Conservation (phyloP, 2,329 filamentous ascomycete genomes). For the Rutstroemia sp. region DNA sequence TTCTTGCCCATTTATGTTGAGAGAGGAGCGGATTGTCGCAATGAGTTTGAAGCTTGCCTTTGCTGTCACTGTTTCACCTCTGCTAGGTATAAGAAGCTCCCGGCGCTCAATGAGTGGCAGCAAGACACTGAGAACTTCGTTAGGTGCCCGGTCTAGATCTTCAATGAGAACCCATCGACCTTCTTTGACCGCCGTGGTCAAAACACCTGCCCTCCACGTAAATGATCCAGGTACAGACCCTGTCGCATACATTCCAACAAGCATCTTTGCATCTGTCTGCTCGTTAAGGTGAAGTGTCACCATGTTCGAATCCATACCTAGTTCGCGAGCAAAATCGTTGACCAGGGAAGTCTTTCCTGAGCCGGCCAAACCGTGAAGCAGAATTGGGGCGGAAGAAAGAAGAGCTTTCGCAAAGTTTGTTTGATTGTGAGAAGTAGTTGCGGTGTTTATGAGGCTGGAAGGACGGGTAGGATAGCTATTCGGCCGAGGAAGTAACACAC, state of each 20-base stretch:
- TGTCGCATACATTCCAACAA: conserved; percentile 90
- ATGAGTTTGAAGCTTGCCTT: conserved; percentile 83
- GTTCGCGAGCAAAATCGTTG: conserved; percentile 70
- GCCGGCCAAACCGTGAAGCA: conserved; percentile 77
- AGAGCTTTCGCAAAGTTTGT: conserved; percentile 60
- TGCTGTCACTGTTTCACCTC: conserved; percentile 78
- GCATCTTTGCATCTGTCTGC: conserved; percentile 94
- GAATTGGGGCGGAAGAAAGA: conserved; percentile 60
- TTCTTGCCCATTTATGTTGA: conserved; percentile 58
- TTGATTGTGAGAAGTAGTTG: conserved; percentile 67
- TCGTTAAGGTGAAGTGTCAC: conserved; percentile 95
- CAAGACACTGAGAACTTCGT: conserved; percentile 88
- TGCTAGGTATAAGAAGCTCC: conserved; percentile 83
- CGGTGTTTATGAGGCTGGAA: conserved; percentile 57
- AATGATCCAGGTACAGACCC: conserved; percentile 84
- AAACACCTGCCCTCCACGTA: conserved; percentile 81
- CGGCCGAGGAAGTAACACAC: conserved; percentile 60
- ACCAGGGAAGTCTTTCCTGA: conserved; percentile 86
- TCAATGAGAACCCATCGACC: conserved; percentile 97
- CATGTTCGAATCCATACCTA: conserved; percentile 75
- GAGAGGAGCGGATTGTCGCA: conserved; percentile 76
- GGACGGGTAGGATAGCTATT: conserved; percentile 39
- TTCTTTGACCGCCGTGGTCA: conserved; percentile 89
- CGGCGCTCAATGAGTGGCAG: conserved; percentile 86
- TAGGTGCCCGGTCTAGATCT: conserved; percentile 89